Evolutionary conservation across 176 grass and related monocot genomes (phyloP).

Genomic region (Oryza rufipogon): DNA sequence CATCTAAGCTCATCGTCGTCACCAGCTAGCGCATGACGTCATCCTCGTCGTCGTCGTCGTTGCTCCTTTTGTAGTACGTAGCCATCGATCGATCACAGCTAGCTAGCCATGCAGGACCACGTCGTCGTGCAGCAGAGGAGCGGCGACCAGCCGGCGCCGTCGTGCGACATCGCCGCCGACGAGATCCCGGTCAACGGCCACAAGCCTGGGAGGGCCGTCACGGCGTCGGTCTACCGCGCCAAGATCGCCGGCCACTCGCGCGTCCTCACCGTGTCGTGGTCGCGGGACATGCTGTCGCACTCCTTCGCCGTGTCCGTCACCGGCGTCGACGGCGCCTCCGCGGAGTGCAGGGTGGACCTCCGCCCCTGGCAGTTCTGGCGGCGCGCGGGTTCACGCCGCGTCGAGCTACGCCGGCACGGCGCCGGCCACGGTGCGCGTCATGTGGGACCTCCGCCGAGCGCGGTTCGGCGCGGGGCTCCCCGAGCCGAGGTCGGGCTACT

Average conservation of each 20-base stretch:
- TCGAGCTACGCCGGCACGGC: conserved; percentile 49
- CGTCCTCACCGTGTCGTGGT: conserved; percentile 73
- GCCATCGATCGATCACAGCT: too few species aligned
- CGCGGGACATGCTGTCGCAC: conserved; percentile 63
- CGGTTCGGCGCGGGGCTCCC: conserved; percentile 46
- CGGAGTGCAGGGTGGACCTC: conserved; percentile 62
- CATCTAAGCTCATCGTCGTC: too few species aligned
- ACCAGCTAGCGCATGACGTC: conserved; percentile 28
- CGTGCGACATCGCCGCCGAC: conserved; percentile 39
- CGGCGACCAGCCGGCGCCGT: conserved; percentile 17
- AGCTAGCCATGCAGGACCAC: conserved; percentile 42
- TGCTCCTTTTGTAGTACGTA: background rate
- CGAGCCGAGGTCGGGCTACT: conserved; percentile 71
- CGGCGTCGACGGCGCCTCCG: conserved; percentile 25
- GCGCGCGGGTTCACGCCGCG: conserved; percentile 50
- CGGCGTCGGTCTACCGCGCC: conserved; percentile 77
- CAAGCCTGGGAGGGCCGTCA: conserved; percentile 55
- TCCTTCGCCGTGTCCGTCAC: conserved; percentile 61
- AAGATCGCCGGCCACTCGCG: conserved; percentile 83
- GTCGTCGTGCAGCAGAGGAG: conserved; percentile 28
- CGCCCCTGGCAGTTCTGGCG: conserved; percentile 92
- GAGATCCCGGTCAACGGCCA: conserved; percentile 38
- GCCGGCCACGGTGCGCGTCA: conserved; percentile 47
- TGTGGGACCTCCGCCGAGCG: conserved; percentile 80
- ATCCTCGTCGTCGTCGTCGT: background rate